Percentiles rank a stretch among this genome's conserved stretches.
These are phyloP conservation scores for Ogataea chonburiensis DNA, from an alignment of 805 yeast species.

Conservation along the genomic window DNA sequence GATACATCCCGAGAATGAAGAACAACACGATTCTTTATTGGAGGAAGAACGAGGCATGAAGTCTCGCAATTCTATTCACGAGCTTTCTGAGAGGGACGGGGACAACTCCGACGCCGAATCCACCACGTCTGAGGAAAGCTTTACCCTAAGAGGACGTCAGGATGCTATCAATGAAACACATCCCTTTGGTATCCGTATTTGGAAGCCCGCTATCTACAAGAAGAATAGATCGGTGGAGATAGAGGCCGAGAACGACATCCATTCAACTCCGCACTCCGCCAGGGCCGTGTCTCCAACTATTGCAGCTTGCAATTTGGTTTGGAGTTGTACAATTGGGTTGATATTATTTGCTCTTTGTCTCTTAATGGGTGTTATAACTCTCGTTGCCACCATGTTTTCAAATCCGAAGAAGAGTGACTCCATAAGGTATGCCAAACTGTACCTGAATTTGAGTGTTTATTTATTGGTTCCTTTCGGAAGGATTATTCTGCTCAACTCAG, in stretches of 20 bases:
- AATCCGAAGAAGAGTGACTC: slow-evolving; percentile 47
- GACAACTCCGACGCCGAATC: slow-evolving; percentile 39
- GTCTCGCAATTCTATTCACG: slow-evolving; percentile 13
- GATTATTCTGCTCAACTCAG: slow-evolving; percentile 73
- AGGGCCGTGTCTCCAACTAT: slow-evolving; percentile 61
- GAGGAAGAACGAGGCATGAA: slow-evolving; percentile 17
- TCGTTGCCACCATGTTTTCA: slow-evolving; percentile 42
- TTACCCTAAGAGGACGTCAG: slow-evolving; percentile 87
- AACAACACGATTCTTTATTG: slow-evolving; percentile 9
- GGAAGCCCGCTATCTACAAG: slow-evolving; percentile 97
- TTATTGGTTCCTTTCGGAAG: slow-evolving; percentile 87
- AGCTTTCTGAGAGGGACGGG: slow-evolving; percentile 15
- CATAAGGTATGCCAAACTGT: slow-evolving; percentile 58
- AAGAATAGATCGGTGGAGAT: slow-evolving; percentile 87
- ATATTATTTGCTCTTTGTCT: slow-evolving; percentile 54
- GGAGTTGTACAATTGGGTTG: slow-evolving; percentile 76
- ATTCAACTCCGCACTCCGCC: slow-evolving; percentile 56
- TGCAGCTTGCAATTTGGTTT: slow-evolving; percentile 62
- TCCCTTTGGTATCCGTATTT: slow-evolving; percentile 96
- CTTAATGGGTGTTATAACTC: slow-evolving; percentile 46
- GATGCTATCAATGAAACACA: slow-evolving; percentile 95
- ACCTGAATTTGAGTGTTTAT: slow-evolving; percentile 65
- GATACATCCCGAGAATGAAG: slow-evolving; percentile 20
- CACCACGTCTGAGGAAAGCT: slow-evolving; percentile 65
- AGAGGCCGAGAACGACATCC: slow-evolving; percentile 91